phyloP scores from a whole-genome alignment of 2,329 filamentous ascomycete species.

The Cercospora berteroae region DNA sequence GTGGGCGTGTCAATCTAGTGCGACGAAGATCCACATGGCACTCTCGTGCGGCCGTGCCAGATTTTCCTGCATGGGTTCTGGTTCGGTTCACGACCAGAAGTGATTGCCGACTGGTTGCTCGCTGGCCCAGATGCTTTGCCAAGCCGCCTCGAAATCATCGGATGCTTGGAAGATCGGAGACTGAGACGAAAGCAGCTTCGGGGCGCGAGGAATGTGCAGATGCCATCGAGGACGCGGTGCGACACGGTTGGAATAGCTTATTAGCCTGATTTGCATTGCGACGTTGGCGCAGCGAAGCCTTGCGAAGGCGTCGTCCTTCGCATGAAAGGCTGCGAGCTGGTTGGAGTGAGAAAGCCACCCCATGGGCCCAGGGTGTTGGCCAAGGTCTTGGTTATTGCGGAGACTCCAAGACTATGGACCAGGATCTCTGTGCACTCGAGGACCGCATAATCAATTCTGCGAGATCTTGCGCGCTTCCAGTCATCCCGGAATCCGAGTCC shows the following conservation, averaged over 20 bases:
- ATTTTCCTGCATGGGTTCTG: not conserved
- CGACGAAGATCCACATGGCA: conserved; percentile 5
- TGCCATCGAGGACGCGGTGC: not conserved
- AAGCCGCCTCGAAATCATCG: not conserved
- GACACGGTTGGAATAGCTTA: not conserved
- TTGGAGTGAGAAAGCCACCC: conserved; percentile 8
- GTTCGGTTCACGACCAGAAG: not conserved
- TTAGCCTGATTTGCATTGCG: conserved; percentile 6
- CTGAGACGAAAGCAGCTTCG: conserved; percentile 4
- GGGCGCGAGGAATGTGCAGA: not conserved
- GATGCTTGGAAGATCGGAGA: conserved; percentile 13
- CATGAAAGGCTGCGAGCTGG: not conserved
- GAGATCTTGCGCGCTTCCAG: not conserved
- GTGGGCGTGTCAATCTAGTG: conserved; percentile 7
- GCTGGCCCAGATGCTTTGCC: not conserved
- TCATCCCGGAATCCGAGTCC: not conserved
- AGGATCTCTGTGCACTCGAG: not conserved
- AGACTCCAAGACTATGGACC: not conserved
- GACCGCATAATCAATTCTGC: not conserved
- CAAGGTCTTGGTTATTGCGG: conserved; percentile 3
- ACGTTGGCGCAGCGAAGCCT: conserved; percentile 11
- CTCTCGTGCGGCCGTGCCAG: not conserved
- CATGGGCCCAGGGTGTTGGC: not conserved
- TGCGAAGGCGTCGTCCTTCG: conserved; percentile 3
- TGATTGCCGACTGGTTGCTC: conserved; percentile 2